These are phyloP conservation scores for Phylloporus scabripes DNA, from an alignment of 768 basidiomycete species.

Conservation along the genomic window DNA sequence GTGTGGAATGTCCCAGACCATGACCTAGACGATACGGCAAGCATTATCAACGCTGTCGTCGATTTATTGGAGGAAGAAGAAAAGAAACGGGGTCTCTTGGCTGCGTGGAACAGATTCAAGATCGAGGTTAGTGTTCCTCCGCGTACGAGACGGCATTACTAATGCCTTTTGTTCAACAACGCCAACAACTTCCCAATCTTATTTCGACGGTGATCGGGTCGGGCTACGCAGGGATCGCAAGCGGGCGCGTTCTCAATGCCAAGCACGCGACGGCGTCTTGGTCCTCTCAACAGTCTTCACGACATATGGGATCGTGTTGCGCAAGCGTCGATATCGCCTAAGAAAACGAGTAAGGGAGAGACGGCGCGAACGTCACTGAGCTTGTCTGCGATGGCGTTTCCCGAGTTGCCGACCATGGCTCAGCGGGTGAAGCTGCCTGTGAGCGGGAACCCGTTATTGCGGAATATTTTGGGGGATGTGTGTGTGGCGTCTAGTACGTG, in stretches of 20 bases:
- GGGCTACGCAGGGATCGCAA: constrained; percentile 73
- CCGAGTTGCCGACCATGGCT: constrained; percentile 57
- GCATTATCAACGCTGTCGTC: constrained; percentile 66
- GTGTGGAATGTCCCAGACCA: constrained; percentile 75
- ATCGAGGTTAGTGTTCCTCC: constrained; percentile 69
- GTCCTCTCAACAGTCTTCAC: constrained; percentile 50
- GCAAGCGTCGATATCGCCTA: constrained; percentile 33
- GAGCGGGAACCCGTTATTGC: constrained; percentile 60
- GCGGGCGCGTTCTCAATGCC: constrained; percentile 78
- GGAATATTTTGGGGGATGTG: constrained; percentile 46
- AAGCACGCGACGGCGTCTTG: constrained; percentile 67
- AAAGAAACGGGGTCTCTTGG: constrained; percentile 69
- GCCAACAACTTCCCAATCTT: constrained; percentile 79
- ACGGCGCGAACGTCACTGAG: constrained; percentile 31
- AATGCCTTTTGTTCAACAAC: constrained; percentile 50
- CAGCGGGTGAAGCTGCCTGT: constrained; percentile 42
- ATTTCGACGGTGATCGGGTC: constrained; percentile 51
- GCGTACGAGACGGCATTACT: background rate
- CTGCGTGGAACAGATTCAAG: constrained; percentile 79
- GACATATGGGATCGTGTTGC: constrained; percentile 88
- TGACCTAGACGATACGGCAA: constrained; percentile 66
- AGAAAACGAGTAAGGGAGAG: constrained; percentile 7
- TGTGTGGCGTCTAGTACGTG: constrained; percentile 32
- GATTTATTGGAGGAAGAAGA: constrained; percentile 80
- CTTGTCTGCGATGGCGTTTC: constrained; percentile 57